Percentiles rank a stretch among this genome's conserved stretches.
phyloP scores from a whole-genome alignment of 2,329 filamentous ascomycete genomes.

The Cordyceps fumosorosea region DNA sequence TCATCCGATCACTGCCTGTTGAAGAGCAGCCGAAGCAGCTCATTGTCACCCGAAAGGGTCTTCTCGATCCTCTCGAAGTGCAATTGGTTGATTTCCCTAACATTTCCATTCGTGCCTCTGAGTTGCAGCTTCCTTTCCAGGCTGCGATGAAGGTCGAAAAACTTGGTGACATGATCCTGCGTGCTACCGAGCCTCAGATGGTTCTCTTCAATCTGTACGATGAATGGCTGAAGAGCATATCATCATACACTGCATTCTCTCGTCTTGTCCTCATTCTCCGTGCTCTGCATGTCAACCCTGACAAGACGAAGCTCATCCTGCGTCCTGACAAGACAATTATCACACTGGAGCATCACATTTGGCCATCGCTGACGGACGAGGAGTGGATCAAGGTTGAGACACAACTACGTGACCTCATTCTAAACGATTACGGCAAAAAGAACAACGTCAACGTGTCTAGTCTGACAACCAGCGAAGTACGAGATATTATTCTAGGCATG shows the following conservation, averaged over 20 bases:
- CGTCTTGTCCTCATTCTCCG: constrained; percentile 88
- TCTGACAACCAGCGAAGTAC: constrained; percentile 91
- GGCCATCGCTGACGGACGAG: constrained; percentile 89
- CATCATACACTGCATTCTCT: constrained; percentile 97
- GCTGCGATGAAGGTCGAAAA: constrained; percentile 99
- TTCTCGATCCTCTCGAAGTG: constrained; percentile 93
- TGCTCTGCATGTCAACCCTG: constrained; percentile 93
- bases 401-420: constrained; percentile 85
- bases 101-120: constrained; percentile 95
- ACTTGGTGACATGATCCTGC: constrained; percentile 95
- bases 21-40: constrained; percentile 99
- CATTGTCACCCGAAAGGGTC: constrained; percentile 94
- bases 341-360: constrained; percentile 97
- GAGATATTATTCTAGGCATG: constrained; percentile 98
- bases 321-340: constrained; percentile 97
- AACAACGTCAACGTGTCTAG: constrained; percentile 99
- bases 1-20: constrained; percentile 90
- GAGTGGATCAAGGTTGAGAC: constrained; percentile 99
- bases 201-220: constrained; percentile 98
- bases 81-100: constrained; percentile 98
- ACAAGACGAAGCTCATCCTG: constrained; percentile 94
- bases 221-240: constrained; percentile 97
- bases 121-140: constrained; percentile 96
- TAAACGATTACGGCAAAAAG: constrained; percentile 99
- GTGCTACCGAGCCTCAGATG: constrained; percentile 99